phyloP scores from a whole-genome alignment of 176 grass and related monocot genomes.

The Carex cristatella region DNA sequence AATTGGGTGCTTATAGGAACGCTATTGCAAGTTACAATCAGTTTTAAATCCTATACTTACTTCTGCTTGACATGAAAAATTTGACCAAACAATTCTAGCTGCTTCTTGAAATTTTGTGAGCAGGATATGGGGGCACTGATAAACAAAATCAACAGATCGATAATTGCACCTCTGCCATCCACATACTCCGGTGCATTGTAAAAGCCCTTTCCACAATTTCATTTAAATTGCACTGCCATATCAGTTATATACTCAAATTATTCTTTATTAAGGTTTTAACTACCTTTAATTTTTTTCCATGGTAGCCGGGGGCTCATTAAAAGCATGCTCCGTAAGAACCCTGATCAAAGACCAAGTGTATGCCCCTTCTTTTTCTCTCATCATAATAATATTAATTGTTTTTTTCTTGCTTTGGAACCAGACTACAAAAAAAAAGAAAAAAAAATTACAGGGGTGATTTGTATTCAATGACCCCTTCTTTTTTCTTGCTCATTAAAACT shows the following conservation, averaged over 20 bases:
- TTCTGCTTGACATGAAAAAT: neutral
- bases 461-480: neutral
- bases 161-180: constrained; percentile 69
- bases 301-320: constrained; percentile 84
- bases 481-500: no score
- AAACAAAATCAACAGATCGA: constrained; percentile 91
- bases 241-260: neutral
- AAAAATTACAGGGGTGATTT: neutral
- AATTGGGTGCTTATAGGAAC: neutral
- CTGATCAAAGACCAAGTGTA: constrained; percentile 97
- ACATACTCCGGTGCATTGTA: constrained; percentile 88
- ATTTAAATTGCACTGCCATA: neutral
- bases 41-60: neutral
- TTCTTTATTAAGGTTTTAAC: neutral
- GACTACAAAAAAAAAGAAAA: neutral
- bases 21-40: neutral
- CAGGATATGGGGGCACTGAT: constrained; percentile 95
- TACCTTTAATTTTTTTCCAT: constrained; percentile 16
- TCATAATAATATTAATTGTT: neutral
- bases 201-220: constrained; percentile 13
- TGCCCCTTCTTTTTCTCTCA: constrained; percentile 4
- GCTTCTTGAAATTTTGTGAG: neutral
- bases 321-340: constrained; percentile 85
- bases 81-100: neutral
- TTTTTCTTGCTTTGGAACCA: neutral